Evolutionary conservation across 1,284 basidiomycete genomes (phyloP), one percentile per base, ranked within the genome.

Genomic region (Tausonia pullulans): DNA sequence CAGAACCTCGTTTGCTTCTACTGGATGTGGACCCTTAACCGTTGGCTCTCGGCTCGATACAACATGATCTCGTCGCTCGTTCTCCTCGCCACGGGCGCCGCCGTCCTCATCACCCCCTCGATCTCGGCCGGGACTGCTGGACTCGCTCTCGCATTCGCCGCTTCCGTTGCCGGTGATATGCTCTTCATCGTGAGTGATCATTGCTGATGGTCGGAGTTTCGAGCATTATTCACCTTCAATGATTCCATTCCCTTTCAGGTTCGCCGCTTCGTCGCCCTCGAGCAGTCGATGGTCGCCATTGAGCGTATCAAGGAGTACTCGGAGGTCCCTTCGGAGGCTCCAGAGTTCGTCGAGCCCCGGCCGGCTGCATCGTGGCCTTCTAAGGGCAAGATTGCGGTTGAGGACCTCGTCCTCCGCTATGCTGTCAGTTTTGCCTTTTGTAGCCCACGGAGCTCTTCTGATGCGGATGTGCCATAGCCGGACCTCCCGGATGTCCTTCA

Each of bases 291-390:
- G 90, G 91, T 96, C 67, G 90, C 90, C 13, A 79, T 97, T 58
- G 94, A 97, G 75, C 86, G 93, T 54, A 83, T 96, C 72, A 90
- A 90, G 73, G 90, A 92, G 73, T 95, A 91, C 74, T 87, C 88
- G 2, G 88, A 92, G 70, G 77, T 96, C 39, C 75, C 44, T 16
- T 81, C 82, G 56, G 90, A 94, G 77, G 81, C 85, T 10, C 80
- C 88, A 2, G 90, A 94, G 74, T 87, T 86, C 70, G 74, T 89
- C 49, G 90, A 95, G 67, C 90, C 90, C 3, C 80, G 91, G n/a
- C 92, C 93, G 11, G 79, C 85, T 3, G 79, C 83, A 3, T 79
- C 83, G 44, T 97, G 93, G 93, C 94, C 93, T 3, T 79, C 84
- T 6, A 76, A 77, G 14, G 93, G 92, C 52, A 74, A 80, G 27